Evolutionary conservation across 2,329 filamentous ascomycete species (phyloP), one percentile per base, ranked within the genome.

Genomic region (Xylaria sp.): DNA sequence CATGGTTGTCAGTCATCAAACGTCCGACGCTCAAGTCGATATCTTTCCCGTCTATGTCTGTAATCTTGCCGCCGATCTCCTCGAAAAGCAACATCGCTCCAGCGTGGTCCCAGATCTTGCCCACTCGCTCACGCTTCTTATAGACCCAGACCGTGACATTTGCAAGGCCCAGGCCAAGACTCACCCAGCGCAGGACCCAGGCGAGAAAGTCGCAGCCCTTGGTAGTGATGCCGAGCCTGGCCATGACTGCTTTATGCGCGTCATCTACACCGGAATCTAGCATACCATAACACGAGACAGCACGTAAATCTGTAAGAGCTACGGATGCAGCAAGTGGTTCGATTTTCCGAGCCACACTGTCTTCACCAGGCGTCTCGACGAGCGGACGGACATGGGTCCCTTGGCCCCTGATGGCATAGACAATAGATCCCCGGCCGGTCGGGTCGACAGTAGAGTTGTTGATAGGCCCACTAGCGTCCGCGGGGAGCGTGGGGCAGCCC

Each of bases 41-140:
- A 1, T 79, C 78, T 65, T 79, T 80, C 0, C 87, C 87, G 55
- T 84, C 79, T 0, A 88, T 81, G 69, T 89, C 87, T 0, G 86
- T 88, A 59, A 89, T 80, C 65, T 79, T 81, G 1, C 87, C 87
- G 0, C 87, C 87, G 1, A 84, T 80, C 74, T 89, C 87, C 68
- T 87, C 83, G 51, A 86, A 89, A 7, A 89, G 74, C 36, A 89
- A 73, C 85, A 88, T 88, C 0, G 86, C 87, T 1, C 87, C 87
- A 0, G 86, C 86, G 64, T 89, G 87, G 69, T 89, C 87, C 87
- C 86, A 89, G 0, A 86, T 80, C 77, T 89, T 89, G 9, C 82
- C 87, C 11, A 79, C 79, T 0, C 86, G 79, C 27, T 82, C 80
- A 21, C 80, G 78, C 24, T 78, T 76, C 69, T 82, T 84, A 78